Conservation (phyloP, 192 early-diverging fungal species). For the Coemansia sp. region DNA sequence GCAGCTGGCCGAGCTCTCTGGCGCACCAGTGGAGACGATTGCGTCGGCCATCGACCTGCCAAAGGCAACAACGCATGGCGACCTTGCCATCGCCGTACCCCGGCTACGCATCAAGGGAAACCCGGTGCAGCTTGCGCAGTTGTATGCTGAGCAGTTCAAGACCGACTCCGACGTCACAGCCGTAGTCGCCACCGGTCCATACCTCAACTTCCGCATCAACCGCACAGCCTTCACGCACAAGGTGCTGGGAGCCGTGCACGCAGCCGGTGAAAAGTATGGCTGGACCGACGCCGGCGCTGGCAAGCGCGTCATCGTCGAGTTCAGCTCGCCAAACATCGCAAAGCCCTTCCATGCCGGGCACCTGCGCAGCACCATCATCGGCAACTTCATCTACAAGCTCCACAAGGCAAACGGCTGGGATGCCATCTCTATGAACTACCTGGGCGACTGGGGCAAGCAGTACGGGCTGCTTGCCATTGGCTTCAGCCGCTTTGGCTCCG, state of each 20-base stretch:
- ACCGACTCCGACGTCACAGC: constrained; percentile 58
- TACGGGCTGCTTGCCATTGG: constrained; percentile 94
- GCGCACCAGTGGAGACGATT: constrained; percentile 52
- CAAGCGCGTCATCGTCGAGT: constrained; percentile 89
- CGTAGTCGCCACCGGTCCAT: constrained; percentile 62
- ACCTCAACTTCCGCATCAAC: constrained; percentile 75
- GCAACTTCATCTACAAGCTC: constrained; percentile 84
- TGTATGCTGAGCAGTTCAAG: constrained; percentile 65
- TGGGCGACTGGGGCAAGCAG: constrained; percentile 99
- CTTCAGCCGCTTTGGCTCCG: constrained; percentile 76
- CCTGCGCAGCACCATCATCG: constrained; percentile 96
- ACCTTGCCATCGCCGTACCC: constrained; percentile 70
- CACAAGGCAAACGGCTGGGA: constrained; percentile 85
- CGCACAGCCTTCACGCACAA: constrained; percentile 55
- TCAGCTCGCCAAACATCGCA: constrained; percentile 95
- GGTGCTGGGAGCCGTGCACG: constrained; percentile 59
- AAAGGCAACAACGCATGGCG: constrained; percentile 61
- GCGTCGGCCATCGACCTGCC: constrained; percentile 62
- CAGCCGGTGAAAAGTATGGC: constrained; percentile 61
- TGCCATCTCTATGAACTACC: constrained; percentile 93
- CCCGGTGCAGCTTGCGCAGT: constrained; percentile 63
- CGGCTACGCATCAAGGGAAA: constrained; percentile 68
- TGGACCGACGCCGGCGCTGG: constrained; percentile 63
- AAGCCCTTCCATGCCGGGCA: constrained; percentile 99
- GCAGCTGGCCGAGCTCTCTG: constrained; percentile 60